Base-by-base conservation (phyloP, 1,284 basidiomycete species). In the Ganoderma boninense region DNA sequence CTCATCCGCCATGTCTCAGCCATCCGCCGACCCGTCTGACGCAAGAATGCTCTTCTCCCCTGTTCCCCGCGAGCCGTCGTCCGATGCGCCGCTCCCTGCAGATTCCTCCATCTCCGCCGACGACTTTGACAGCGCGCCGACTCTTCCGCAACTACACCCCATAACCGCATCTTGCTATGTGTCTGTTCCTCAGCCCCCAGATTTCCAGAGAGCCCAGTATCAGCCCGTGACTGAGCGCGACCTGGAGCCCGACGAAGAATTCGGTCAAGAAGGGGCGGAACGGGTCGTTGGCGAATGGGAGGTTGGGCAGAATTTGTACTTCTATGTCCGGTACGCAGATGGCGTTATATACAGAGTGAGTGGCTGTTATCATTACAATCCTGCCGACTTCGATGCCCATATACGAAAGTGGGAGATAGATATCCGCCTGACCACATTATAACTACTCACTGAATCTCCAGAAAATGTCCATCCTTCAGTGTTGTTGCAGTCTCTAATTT, bases 291-390 rank as follows among this genome's bases (percentile, higher is more conserved):
- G 91, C 14, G 90, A 92, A 76, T 86, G 86, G 72, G 68, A 74
- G 6, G 79, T 85, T 2, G 80, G 77, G 5, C 74, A 74, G 26
- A 77, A 78, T 29, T 78, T 82, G 20, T 91, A 85, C 77, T 92
- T 90, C 78, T 94, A 86, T 80, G 91, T 87, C 59, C 85, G 87
- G 56, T 86, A 85, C 72, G 79, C 81, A 62, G 85, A 85, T 56
- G 90, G 89, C n/a, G 85, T 89, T 35, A 84, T 86, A n/a, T 84
- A 87, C 73, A 90, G 85, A 81, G 93, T 92, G 73, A 62, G 77
- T 71, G 35, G 57, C 14, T 49, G 54, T 35, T 29, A 29, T 20
- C 8, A 1, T 42, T 7, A 16, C 18, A 56, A 16, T 32, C 26
- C 7, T 40, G 38, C 57, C 32, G 56, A 57, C 56, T 57, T 57